A percentile compares a stretch with the other conserved stretches of the same genome.
Evolutionary conservation across 1,139 yeast species (phyloP).

Genomic region (Diutina ranongensis): DNA sequence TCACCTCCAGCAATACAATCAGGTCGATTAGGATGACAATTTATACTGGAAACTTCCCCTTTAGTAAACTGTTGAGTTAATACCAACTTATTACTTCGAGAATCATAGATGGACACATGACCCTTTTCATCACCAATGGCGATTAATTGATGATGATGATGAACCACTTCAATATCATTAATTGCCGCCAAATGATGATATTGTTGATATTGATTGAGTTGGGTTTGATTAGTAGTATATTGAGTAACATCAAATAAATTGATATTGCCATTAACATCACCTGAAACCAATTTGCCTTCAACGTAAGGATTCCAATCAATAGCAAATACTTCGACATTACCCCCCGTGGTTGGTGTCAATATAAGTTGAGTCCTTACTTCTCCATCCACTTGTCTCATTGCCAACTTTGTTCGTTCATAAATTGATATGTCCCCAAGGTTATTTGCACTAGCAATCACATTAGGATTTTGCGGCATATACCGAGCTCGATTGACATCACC

Average conservation of each 20-base stretch:
- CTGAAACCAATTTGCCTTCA: not conserved
- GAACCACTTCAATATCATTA: not conserved
- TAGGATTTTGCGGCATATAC: conserved; percentile 28
- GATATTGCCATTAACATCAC: not conserved
- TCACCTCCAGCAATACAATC: conserved; percentile 2
- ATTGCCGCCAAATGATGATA: not conserved
- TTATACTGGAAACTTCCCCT: not conserved
- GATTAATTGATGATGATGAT: not conserved
- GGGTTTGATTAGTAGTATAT: not conserved
- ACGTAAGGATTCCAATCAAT: not conserved
- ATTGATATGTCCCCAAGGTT: conserved; percentile 29
- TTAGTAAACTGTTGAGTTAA: not conserved
- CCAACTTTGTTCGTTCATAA: conserved; percentile 35
- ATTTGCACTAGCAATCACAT: conserved; percentile 30
- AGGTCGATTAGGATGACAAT: not conserved
- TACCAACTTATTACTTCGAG: not conserved
- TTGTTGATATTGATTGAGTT: not conserved
- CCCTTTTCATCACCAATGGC: not conserved
- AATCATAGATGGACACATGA: not conserved
- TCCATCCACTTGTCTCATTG: not conserved
- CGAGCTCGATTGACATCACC: conserved; percentile 34
- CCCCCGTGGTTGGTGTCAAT: not conserved
- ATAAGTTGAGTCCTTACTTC: not conserved
- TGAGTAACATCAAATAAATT: not conserved
- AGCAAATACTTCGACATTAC: not conserved